These are phyloP conservation scores for Talinum fruticosum DNA, from an alignment of 148 eudicot genomes.

Conservation along the genomic window DNA sequence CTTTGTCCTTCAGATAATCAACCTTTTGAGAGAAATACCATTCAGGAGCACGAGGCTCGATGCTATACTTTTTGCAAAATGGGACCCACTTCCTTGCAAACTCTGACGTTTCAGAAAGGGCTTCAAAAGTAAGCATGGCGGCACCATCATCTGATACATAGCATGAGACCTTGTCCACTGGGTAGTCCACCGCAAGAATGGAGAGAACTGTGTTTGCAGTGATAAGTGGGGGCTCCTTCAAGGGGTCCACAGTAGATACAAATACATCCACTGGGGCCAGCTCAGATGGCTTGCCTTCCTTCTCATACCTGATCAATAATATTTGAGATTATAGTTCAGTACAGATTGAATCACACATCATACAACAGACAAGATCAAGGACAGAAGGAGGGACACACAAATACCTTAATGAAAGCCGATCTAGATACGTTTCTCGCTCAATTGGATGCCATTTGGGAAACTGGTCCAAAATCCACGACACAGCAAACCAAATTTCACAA, in stretches of 20 bases:
- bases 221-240: constrained; percentile 95
- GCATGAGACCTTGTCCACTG: constrained; percentile 85
- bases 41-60: constrained; percentile 99
- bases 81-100: constrained; percentile 98
- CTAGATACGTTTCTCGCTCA: constrained; percentile 91
- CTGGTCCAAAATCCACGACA: constrained; percentile 94
- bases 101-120: constrained; percentile 93
- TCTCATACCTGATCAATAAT: constrained; percentile 72
- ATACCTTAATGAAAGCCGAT: constrained; percentile 86
- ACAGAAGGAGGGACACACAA: neutral
- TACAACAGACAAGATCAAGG: neutral
- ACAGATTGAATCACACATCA: neutral
- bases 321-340: neutral
- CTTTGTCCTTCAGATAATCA: constrained; percentile 86
- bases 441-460: constrained; percentile 95
- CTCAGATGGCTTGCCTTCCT: constrained; percentile 95
- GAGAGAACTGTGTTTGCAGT: constrained; percentile 96
- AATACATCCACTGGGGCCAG: constrained; percentile 76
- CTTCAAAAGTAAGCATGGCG: constrained; percentile 98
- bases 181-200: constrained; percentile 94
- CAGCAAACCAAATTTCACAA: constrained; percentile 97
- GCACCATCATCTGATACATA: constrained; percentile 98
- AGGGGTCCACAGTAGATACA: constrained; percentile 94
- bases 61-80: constrained; percentile 73
- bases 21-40: constrained; percentile 93